phyloP scores from a whole-genome alignment of 2,329 filamentous ascomycete species.

The Trichothecium sympodiale region DNA sequence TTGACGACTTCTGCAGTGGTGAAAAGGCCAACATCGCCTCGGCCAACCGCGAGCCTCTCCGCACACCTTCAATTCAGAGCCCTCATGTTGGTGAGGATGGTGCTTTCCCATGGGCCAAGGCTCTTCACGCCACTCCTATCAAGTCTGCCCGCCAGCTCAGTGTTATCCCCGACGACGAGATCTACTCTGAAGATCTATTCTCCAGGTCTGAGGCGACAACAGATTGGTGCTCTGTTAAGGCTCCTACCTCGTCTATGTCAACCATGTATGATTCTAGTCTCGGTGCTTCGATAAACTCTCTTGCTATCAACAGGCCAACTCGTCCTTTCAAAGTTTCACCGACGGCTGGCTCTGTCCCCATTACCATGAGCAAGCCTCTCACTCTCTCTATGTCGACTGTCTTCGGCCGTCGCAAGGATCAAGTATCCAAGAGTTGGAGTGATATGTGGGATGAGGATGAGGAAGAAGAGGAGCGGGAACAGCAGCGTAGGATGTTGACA shows the following conservation, averaged over 20 bases:
- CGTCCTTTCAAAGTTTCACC: constrained; percentile 34
- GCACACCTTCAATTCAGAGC: constrained; percentile 88
- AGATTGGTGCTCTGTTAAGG: constrained; percentile 70
- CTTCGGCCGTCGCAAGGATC: constrained; percentile 66
- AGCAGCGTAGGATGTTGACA: constrained; percentile 41
- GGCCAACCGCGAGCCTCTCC: constrained; percentile 86
- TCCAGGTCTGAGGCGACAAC: constrained; percentile 61
- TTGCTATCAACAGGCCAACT: constrained; percentile 39
- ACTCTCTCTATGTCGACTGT: constrained; percentile 65
- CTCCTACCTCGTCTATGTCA: constrained; percentile 69
- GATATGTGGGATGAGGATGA: constrained; percentile 93
- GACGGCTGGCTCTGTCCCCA: constrained; percentile 62
- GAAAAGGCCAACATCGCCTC: constrained; percentile 69
- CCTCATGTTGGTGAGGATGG: constrained; percentile 63
- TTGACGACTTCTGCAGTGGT: constrained; percentile 87
- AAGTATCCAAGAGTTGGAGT: constrained; percentile 97
- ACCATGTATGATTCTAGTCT: constrained; percentile 78
- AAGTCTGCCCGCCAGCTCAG: constrained; percentile 73
- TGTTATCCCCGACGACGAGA: constrained; percentile 69
- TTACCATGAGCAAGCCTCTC: constrained; percentile 67
- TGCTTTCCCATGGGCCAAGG: constrained; percentile 92
- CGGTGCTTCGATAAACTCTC: constrained; percentile 69
- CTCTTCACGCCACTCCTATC: constrained; percentile 64
- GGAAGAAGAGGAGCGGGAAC: constrained; percentile 63
- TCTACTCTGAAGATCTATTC: constrained; percentile 77